Conservation (phyloP, 768 basidiomycete genomes). For the Russula vinacea region DNA sequence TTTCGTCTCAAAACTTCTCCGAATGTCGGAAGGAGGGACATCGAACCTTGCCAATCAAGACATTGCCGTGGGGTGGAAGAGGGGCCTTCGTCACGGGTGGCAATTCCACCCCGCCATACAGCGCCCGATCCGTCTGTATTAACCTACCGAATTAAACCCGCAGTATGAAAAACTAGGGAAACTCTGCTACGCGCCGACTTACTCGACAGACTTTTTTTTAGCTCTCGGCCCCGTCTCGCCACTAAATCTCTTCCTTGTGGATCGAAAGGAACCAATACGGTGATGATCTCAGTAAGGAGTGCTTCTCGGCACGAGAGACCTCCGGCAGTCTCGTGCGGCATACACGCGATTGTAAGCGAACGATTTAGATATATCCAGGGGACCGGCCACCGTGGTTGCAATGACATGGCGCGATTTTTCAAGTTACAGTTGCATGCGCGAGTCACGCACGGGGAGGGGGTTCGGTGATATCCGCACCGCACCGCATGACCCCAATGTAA, state of each 20-base stretch:
- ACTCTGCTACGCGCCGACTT: conserved; percentile 5
- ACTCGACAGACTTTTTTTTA: not conserved
- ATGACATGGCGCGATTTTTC: not conserved
- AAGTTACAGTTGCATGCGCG: not conserved
- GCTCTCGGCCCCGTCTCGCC: not conserved
- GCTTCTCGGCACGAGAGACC: not conserved
- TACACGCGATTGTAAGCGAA: not conserved
- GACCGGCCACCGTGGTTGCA: not conserved
- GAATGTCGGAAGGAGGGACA: not conserved
- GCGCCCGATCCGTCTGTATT: not conserved
- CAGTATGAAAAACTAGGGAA: not conserved
- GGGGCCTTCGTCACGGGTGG: not conserved
- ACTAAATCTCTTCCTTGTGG: not conserved
- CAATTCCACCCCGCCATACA: not conserved
- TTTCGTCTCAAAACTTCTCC: not conserved
- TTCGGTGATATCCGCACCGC: not conserved
- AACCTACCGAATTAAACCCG: not conserved
- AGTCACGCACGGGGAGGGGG: not conserved
- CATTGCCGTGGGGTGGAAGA: not conserved
- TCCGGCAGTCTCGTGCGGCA: not conserved
- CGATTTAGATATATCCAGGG: not conserved
- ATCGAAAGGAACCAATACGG: not conserved
- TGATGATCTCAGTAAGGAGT: not conserved
- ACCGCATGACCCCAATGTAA: not conserved
- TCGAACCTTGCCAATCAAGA: not conserved